Evolutionary conservation across 1,139 yeast genomes (phyloP), one percentile per base, ranked within the genome.

Genomic region (Taphrina wiesneri): DNA sequence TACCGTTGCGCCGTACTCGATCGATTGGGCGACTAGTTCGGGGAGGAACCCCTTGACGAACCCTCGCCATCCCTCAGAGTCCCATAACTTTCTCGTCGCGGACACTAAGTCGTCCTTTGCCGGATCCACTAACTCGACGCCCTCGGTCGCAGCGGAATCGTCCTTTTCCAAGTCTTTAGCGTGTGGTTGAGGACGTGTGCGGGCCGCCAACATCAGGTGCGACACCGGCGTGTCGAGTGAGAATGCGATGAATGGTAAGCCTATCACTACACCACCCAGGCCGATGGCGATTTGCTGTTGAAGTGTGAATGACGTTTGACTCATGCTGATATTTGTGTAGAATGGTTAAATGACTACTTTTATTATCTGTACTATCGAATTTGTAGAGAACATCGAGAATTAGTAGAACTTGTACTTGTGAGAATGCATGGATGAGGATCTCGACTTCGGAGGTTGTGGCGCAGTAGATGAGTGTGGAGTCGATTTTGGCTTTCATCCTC

Each of bases 161-260:
- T 19, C 28, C 19, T 26, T 49, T 36, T 49, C 53, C 36, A 49
- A 11, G 34, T 49, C 53, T 17, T 11, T 3, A 30, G 53, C 6
- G 15, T 49, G 36, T 7, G 53, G 36, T 3, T 25, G 51, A 21
- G 23, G 21, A 30, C 36, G 53, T 11, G 36, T 26, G 6, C 53
- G 53, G 13, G 34, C 19, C 6, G 23, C 36, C 36, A 49, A 17
- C 36, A 49, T 49, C 28, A 52, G 43, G 28, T 52, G 43, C 28
- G 56, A 52, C 28, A 34, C 56, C 23, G 56, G 56, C 41, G 56
- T 52, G 41, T 52, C 56, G 23, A 52, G 43, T 30, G 56, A 52
- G 25, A 34, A 32, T 9, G 43, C 43, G 28, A 15, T 15, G 25
- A 32, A 28, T 7, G 36, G 34, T 21, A 49, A 9, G 36, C 36